Evolutionary conservation across 768 basidiomycete genomes (phyloP).

Genomic region (Lactarius sp.): DNA sequence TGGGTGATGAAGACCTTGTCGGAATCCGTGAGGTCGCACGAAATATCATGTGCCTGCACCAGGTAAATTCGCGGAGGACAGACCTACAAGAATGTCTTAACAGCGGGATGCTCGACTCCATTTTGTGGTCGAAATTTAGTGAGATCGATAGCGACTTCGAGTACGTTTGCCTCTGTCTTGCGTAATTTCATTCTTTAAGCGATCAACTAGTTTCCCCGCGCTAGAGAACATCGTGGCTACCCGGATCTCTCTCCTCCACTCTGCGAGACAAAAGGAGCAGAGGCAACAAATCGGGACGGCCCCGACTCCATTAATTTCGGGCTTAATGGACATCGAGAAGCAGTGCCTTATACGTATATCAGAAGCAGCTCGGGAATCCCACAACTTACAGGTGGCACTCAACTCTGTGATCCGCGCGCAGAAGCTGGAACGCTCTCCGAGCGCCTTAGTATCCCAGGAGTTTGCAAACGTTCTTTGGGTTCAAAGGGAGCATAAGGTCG

Average conservation of each 20-base stretch:
- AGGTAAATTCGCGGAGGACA: constrained; percentile 63
- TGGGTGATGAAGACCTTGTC: constrained; percentile 76
- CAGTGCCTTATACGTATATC: constrained; percentile 67
- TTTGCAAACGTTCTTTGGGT: constrained; percentile 89
- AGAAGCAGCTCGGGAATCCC: constrained; percentile 59
- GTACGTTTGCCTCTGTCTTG: constrained; percentile 39
- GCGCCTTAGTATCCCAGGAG: constrained; percentile 64
- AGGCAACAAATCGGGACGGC: constrained; percentile 73
- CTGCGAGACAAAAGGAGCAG: constrained; percentile 62
- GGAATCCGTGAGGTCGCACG: constrained; percentile 66
- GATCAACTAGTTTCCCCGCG: constrained; percentile 55
- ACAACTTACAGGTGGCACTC: constrained; percentile 74
- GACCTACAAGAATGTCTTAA: constrained; percentile 34
- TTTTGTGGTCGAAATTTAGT: constrained; percentile 41
- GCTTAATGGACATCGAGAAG: constrained; percentile 58
- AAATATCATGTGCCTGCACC: constrained; percentile 76
- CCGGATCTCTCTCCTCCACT: constrained; percentile 74
- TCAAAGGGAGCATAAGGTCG: constrained; percentile 78
- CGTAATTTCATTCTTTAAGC: constrained; percentile 18
- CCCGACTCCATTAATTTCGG: constrained; percentile 45
- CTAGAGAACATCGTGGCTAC: constrained; percentile 78
- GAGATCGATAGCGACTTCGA: constrained; percentile 55
- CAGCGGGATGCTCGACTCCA: constrained; percentile 33
- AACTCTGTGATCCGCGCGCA: constrained; percentile 81
- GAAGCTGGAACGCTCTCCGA: constrained; percentile 43